Evolutionary conservation across 2,329 filamentous ascomycete species (phyloP), one percentile per base, ranked within the genome.

Genomic region (Diaporthe citriasiana): DNA sequence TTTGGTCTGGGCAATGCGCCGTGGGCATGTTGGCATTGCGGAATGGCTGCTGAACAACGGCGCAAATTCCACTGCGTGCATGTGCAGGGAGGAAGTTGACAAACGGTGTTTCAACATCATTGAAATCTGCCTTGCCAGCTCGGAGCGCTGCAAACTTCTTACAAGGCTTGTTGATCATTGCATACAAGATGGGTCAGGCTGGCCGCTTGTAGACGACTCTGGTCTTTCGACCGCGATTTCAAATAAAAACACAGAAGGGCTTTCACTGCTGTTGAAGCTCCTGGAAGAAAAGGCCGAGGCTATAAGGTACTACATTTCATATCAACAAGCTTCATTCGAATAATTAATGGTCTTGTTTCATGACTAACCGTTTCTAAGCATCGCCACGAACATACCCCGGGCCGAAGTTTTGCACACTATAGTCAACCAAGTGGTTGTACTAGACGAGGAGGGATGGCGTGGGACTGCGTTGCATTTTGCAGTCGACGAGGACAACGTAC

Each of bases 281-380:
- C 8, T 45, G 4, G 0, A 47, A 4, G 2, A 60, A 12, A 45
- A 0, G 35, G 15, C 38, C 1, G 3, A 3, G 6, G 2, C 30
- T 12, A 42, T 60, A 42, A 60, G 57, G 57, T 60, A 60, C 0
- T 3, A 0, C 1, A 2, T 13, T 25, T 1, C 17, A 12, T n/a
- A 5, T 13, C 12, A 3, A 17, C 4, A 3, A 13, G 1, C 53
- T 27, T 7, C 0, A 4, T 19, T 56, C 1, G 0, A 1, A 9
- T 6, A 8, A 3, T 13, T n/a, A 0, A 4, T 2, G 22, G 13
- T 12, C 8, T 2, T 1, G 27, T 33, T 0, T 10, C 0, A n/a
- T 2, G 22, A 25, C 35, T 63, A 22, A 63, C 25, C 3, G 0
- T n/a, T 22, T n/a, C 22, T 10, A 22, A 63, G 59, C 27, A 9